Evolutionary conservation across 805 yeast species (phyloP).

Genomic region (Monosporozyma servazzii): DNA sequence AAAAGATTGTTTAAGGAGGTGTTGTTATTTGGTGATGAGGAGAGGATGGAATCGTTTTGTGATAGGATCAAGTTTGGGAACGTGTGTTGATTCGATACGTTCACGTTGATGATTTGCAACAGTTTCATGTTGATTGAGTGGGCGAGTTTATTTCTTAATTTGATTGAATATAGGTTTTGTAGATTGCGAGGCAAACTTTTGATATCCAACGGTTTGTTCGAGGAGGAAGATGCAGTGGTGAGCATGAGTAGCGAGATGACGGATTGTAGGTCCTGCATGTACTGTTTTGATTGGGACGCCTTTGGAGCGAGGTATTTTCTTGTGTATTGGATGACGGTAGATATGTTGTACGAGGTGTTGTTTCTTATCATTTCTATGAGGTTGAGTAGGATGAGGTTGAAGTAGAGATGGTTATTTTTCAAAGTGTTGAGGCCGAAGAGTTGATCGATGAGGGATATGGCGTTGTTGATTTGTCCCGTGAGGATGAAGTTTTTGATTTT

Average conservation of each 20-base stretch:
- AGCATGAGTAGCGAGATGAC: constrained; percentile 72
- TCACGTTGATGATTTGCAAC: constrained; percentile 18
- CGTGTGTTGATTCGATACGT: constrained; percentile 10
- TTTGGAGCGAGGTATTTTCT: constrained; percentile 52
- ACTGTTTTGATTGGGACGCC: constrained; percentile 47
- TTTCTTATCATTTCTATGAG: constrained; percentile 70
- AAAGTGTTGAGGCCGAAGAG: constrained; percentile 22
- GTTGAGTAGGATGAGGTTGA: constrained; percentile 60
- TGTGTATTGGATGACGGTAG: constrained; percentile 48
- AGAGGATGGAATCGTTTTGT: background rate
- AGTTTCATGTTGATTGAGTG: constrained; percentile 53
- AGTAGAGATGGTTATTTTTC: constrained; percentile 46
- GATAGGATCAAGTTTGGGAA: constrained; percentile 11
- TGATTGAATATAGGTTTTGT: constrained; percentile 45
- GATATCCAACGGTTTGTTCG: constrained; percentile 12
- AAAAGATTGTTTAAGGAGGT: background rate
- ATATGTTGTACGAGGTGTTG: constrained; percentile 34
- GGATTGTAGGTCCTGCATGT: constrained; percentile 65
- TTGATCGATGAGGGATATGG: constrained; percentile 26
- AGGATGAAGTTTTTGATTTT: constrained; percentile 20
- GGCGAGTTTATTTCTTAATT: constrained; percentile 57
- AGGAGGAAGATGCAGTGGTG: constrained; percentile 25
- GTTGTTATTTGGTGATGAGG: background rate
- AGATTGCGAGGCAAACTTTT: constrained; percentile 47
- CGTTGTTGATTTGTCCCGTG: constrained; percentile 19